Evolutionary conservation across 1,284 basidiomycete species (phyloP), one percentile per base, ranked within the genome.

Genomic region (Sutorius eximius): DNA sequence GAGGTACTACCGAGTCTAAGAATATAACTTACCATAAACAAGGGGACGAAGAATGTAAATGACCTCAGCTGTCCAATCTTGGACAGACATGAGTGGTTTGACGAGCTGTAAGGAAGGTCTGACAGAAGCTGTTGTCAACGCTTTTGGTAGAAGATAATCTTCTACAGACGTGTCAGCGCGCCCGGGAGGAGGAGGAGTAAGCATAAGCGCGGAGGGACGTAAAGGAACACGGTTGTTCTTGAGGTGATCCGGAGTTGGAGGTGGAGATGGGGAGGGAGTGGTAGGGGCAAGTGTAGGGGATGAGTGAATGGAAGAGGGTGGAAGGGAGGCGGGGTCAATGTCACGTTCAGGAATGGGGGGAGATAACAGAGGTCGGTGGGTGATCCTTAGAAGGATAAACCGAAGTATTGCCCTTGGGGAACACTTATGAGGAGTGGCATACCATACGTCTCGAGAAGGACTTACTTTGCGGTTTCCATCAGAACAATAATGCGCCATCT

Each of bases 301-400:
- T 18, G 81, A 79, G 20, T 77, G 67, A 43, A 74, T 74, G 32
- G 79, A 82, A 34, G 82, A 76, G 10, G 82, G 70, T 8, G 87
- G 80, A 27, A 93, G 67, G 36, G 80, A 76, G 4, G 87, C 76
- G 5, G 88, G 85, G 69, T 95, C 93, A 60, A 92, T 82, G 64
- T 94, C 91, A 50, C 93, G 82, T 69, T 93, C 89, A 16, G 93
- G 92, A 46, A 93, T 85, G 11, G 89, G 85, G 3, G 87, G 86
- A 9, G 80, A 79, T 12, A 95, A 71, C 27, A 93, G 67, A 5
- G 93, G 91, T 56, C 90, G 80, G 50, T 79, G 80, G 1, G 92
- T 94, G 56, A 89, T 79, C 50, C 79, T 77, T 36, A 96, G 70
- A 29, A 96, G 73, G 13, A 83, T 62, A 16, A 94, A 72, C 20